Conservation (phyloP, 202 grass and related monocot species). For the Carex arenaria region DNA sequence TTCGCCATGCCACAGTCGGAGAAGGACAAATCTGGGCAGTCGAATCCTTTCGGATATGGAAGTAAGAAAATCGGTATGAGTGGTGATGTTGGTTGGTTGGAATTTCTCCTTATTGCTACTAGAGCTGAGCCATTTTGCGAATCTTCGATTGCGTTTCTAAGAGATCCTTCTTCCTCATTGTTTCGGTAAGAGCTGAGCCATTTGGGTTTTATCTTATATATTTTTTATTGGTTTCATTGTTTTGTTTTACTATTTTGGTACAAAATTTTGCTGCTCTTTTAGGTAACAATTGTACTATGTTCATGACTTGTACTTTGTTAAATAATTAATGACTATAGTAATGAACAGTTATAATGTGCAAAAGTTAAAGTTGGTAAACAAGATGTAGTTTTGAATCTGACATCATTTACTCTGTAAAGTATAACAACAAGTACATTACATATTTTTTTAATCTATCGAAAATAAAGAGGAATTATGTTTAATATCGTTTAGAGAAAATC, state of each 20-base stretch:
- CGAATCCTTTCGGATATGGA: constrained; percentile 76
- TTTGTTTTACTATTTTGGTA: neutral
- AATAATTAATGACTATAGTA: neutral
- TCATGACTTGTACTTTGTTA: neutral
- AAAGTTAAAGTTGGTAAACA: neutral
- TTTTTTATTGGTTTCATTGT: neutral
- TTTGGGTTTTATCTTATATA: neutral
- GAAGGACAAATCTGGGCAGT: constrained; percentile 47
- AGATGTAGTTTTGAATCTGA: neutral
- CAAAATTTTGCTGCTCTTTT: neutral
- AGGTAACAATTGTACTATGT: neutral
- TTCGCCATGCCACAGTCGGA: constrained; percentile 57
- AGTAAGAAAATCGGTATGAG: constrained; percentile 71
- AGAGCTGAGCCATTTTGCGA: constrained; percentile 13
- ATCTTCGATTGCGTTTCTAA: constrained; percentile 19
- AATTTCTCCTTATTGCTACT: constrained; percentile 81
- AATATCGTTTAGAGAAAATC: neutral
- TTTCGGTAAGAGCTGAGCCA: constrained; percentile 39
- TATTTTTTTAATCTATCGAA: neutral
- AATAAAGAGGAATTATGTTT: neutral
- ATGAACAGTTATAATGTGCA: neutral
- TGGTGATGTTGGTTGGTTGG: constrained; percentile 88
- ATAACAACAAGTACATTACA: neutral
- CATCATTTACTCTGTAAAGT: neutral
- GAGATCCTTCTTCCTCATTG: neutral